Evolutionary conservation across 805 yeast genomes (phyloP).

Genomic region (Kodamaea fukazawae): DNA sequence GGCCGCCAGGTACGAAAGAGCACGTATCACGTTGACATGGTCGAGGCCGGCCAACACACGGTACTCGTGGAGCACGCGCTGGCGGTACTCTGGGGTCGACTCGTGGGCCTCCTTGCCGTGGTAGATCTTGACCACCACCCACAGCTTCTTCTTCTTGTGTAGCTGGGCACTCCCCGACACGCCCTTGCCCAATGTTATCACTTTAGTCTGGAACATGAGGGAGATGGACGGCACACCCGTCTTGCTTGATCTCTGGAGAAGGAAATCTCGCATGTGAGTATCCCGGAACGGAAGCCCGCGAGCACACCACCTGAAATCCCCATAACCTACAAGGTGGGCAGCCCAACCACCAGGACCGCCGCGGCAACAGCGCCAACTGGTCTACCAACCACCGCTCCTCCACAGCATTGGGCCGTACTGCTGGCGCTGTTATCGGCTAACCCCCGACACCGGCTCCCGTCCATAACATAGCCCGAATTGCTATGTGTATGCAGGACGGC

Average conservation of each 20-base stretch:
- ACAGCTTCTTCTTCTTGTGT: slow-evolving; percentile 2
- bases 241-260: no score
- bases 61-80: slow-evolving; percentile 39
- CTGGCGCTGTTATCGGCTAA: no score
- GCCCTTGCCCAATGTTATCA: slow-evolving; percentile 17
- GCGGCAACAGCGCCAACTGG: no score
- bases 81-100: slow-evolving; percentile 35
- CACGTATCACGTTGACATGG: slow-evolving; percentile 36
- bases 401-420: slow-evolving; percentile 2
- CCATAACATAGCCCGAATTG: no score
- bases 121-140: slow-evolving; percentile 47
- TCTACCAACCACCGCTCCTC: no score
- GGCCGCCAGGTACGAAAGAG: slow-evolving; percentile 23
- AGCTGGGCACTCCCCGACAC: slow-evolving; percentile 36
- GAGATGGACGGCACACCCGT: background rate
- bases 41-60: slow-evolving; percentile 22
- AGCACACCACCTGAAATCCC: no score
- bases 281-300: no score
- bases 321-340: no score
- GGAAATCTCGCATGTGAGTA: no score
- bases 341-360: no score
- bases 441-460: no score
- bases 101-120: slow-evolving; percentile 39
- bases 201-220: background rate
- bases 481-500: no score